Percentiles rank a stretch among this genome's conserved stretches.
These are phyloP conservation scores for Pleurotus cornucopiae DNA, from an alignment of 768 basidiomycete species.

Conservation along the genomic window DNA sequence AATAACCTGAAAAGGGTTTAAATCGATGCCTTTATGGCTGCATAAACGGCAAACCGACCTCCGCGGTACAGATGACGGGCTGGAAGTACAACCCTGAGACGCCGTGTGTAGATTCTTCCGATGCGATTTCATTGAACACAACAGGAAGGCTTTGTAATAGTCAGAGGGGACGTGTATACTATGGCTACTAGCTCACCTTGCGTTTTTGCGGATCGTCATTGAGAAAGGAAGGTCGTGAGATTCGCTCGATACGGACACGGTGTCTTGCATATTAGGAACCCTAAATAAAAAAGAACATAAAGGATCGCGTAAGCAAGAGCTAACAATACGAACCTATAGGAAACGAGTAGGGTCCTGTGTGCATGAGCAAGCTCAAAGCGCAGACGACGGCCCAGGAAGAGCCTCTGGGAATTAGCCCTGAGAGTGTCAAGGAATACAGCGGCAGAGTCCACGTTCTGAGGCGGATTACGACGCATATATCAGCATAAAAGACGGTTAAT, in stretches of 20 bases:
- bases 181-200: constrained; percentile 36
- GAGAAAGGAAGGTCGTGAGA: constrained; percentile 40
- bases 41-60: constrained; percentile 33
- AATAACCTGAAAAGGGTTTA: constrained; percentile 38
- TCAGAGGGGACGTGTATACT: too few relatives aligned
- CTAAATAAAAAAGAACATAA: not conserved
- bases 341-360: constrained; percentile 68
- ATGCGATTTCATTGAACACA: constrained; percentile 55
- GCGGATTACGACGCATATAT: constrained; percentile 12
- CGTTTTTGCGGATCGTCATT: constrained; percentile 57
- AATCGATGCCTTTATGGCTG: not conserved
- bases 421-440: constrained; percentile 56
- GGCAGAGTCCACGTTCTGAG: constrained; percentile 56
- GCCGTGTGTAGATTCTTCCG: constrained; percentile 29
- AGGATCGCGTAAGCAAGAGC: not conserved
- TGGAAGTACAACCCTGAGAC: constrained; percentile 36
- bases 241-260: not conserved
- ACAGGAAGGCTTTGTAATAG: constrained; percentile 35
- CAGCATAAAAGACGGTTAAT: constrained; percentile 8
- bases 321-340: constrained; percentile 50
- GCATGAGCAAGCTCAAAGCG: constrained; percentile 80
- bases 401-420: constrained; percentile 49
- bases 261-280: not conserved
- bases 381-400: constrained; percentile 67
- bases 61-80: constrained; percentile 56